phyloP scores from a whole-genome alignment of 768 basidiomycete genomes.

The Tulasnella sp. region DNA sequence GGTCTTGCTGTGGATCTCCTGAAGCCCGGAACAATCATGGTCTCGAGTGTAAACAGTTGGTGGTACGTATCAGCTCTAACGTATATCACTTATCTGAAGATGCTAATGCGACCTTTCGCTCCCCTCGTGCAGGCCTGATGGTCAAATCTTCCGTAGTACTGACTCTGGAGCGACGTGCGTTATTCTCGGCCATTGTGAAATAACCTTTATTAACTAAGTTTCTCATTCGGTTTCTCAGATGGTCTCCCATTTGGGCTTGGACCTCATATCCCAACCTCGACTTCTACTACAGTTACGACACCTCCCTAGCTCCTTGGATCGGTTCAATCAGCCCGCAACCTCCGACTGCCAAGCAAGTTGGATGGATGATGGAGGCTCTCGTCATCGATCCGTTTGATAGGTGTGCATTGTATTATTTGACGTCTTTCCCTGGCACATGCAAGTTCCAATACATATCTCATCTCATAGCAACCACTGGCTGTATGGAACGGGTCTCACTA shows the following conservation, averaged over 20 bases:
- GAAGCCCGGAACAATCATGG: slow-evolving; percentile 55
- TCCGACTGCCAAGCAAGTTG: slow-evolving; percentile 30
- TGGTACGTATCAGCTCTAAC: slow-evolving; percentile 13
- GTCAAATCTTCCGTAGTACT: slow-evolving; percentile 52
- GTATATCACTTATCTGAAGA: too few species aligned
- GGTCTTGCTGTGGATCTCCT: slow-evolving; percentile 39
- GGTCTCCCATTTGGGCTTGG: slow-evolving; percentile 53
- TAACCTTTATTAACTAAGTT: too few species aligned
- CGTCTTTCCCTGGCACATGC: too few species aligned
- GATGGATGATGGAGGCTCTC: slow-evolving; percentile 62
- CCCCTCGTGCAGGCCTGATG: slow-evolving; percentile 43
- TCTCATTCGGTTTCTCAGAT: slow-evolving; percentile 24
- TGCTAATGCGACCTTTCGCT: too few species aligned
- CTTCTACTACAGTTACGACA: slow-evolving; percentile 43
- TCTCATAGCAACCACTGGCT: not conserved
- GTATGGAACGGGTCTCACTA: slow-evolving; percentile 29
- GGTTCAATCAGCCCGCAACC: slow-evolving; percentile 7
- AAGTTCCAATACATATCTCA: too few species aligned
- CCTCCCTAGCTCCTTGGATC: slow-evolving; percentile 28
- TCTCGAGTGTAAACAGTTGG: slow-evolving; percentile 54
- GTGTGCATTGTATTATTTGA: too few species aligned
- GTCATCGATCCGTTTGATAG: slow-evolving; percentile 52
- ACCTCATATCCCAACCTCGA: slow-evolving; percentile 34
- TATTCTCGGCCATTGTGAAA: too few species aligned
- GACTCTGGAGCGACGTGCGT: slow-evolving; percentile 39